phyloP scores from a whole-genome alignment of 257 asterid genomes.

The Fraxinus anomala region DNA sequence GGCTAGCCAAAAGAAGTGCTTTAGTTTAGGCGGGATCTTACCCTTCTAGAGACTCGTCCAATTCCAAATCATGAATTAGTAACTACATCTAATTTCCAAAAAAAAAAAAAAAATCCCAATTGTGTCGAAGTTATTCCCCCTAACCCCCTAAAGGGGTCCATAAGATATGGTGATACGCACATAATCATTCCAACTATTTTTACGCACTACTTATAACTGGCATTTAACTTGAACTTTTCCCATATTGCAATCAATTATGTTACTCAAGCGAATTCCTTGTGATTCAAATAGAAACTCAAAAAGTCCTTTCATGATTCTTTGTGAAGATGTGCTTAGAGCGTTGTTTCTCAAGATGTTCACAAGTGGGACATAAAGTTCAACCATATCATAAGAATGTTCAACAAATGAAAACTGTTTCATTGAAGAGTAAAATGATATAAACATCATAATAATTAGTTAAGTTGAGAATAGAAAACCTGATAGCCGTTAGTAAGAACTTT shows the following conservation, averaged over 20 bases:
- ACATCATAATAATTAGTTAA: slow-evolving; percentile 14
- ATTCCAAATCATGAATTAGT: no score
- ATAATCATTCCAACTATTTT: not conserved
- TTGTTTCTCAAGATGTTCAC: not conserved
- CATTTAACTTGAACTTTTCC: not conserved
- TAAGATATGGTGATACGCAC: not conserved
- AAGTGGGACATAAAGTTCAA: slow-evolving; percentile 3
- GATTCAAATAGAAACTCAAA: not conserved
- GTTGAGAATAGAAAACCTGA: slow-evolving; percentile 53
- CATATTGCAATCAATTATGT: not conserved
- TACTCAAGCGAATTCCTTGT: not conserved
- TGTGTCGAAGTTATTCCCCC: no score
- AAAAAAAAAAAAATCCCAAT: no score
- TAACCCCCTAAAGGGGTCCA: no score
- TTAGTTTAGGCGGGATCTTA: no score
- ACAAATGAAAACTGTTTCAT: slow-evolving; percentile 3
- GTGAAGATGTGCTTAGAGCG: not conserved
- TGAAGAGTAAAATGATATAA: slow-evolving; percentile 6
- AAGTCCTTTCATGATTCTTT: not conserved
- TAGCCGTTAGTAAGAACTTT: slow-evolving; percentile 90
- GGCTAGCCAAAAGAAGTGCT: no score
- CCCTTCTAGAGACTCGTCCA: no score
- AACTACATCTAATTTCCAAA: no score
- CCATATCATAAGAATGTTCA: slow-evolving; percentile 7
- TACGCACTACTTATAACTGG: not conserved